Conservation (phyloP, 2,329 filamentous ascomycete species). For the Sphaerulina populicola region DNA sequence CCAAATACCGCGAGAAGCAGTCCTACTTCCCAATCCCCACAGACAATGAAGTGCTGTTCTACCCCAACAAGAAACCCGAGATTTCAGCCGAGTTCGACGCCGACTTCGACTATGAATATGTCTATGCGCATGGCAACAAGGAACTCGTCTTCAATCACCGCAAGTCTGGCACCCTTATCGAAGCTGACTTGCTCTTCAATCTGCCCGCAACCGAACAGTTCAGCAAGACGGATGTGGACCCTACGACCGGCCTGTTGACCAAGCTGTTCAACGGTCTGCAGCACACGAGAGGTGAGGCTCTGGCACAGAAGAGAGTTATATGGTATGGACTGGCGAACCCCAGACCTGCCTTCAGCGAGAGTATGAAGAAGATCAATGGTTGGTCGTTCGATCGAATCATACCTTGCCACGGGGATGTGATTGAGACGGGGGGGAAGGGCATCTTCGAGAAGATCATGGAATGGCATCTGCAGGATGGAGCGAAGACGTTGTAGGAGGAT, state of each 20-base stretch:
- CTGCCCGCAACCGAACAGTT: slow-evolving; percentile 79
- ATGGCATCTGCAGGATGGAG: slow-evolving; percentile 62
- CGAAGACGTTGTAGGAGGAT: slow-evolving; percentile 20
- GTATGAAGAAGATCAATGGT: slow-evolving; percentile 56
- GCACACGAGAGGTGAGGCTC: slow-evolving; percentile 54
- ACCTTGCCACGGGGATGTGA: slow-evolving; percentile 86
- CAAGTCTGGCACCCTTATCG: slow-evolving; percentile 68
- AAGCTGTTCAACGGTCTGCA: slow-evolving; percentile 52
- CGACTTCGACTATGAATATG: slow-evolving; percentile 79
- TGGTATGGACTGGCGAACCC: slow-evolving; percentile 69
- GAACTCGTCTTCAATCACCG: slow-evolving; percentile 83
- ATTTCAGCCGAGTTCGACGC: slow-evolving; percentile 72
- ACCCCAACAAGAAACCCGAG: slow-evolving; percentile 28
- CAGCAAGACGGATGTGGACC: slow-evolving; percentile 46
- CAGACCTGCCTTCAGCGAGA: slow-evolving; percentile 60
- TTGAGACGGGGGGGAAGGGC: slow-evolving; percentile 65
- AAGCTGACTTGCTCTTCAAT: slow-evolving; percentile 91
- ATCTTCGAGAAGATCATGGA: slow-evolving; percentile 69
- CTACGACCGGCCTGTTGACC: slow-evolving; percentile 51
- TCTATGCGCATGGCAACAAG: slow-evolving; percentile 70
- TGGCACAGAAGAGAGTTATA: slow-evolving; percentile 67
- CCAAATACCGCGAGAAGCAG: slow-evolving; percentile 60
- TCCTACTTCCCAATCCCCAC: slow-evolving; percentile 29
- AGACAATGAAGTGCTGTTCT: slow-evolving; percentile 47
- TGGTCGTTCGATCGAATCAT: slow-evolving; percentile 86